phyloP scores from a whole-genome alignment of 1,139 yeast genomes.

The Torulaspora globosa region DNA sequence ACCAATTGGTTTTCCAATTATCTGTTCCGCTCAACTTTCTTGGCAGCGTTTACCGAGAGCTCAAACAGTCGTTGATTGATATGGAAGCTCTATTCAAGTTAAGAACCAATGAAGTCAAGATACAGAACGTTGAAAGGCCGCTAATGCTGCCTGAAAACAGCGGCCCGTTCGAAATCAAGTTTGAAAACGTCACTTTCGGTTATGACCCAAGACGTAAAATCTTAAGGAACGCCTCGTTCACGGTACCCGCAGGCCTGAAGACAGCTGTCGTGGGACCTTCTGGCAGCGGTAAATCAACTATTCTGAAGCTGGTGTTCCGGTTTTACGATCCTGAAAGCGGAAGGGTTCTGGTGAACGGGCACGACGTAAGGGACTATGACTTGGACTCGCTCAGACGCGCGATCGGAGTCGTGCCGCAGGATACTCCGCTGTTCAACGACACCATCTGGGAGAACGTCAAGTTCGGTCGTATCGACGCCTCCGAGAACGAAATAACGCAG shows the following conservation, averaged over 20 bases:
- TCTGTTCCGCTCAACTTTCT: constrained; percentile 91
- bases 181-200: constrained; percentile 91
- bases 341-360: constrained; percentile 79
- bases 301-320: constrained; percentile 76
- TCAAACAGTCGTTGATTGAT: constrained; percentile 85
- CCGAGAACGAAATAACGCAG: constrained; percentile 62
- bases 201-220: constrained; percentile 88
- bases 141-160: constrained; percentile 51
- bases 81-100: constrained; percentile 87
- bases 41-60: constrained; percentile 92
- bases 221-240: constrained; percentile 71
- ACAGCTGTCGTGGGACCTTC: constrained; percentile 95
- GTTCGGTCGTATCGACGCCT: constrained; percentile 75
- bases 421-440: constrained; percentile 92
- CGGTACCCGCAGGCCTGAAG: constrained; percentile 85
- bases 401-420: constrained; percentile 96
- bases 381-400: constrained; percentile 67
- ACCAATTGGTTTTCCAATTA: constrained; percentile 91
- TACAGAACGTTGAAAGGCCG: constrained; percentile 59
- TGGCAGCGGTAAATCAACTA: constrained; percentile 93
- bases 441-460: constrained; percentile 81
- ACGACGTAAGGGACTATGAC: constrained; percentile 73
- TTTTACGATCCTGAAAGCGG: constrained; percentile 84
- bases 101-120: constrained; percentile 67
- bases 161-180: constrained; percentile 54